Conservation (phyloP, 768 basidiomycete species). For the Mycena olivaceomarginata region DNA sequence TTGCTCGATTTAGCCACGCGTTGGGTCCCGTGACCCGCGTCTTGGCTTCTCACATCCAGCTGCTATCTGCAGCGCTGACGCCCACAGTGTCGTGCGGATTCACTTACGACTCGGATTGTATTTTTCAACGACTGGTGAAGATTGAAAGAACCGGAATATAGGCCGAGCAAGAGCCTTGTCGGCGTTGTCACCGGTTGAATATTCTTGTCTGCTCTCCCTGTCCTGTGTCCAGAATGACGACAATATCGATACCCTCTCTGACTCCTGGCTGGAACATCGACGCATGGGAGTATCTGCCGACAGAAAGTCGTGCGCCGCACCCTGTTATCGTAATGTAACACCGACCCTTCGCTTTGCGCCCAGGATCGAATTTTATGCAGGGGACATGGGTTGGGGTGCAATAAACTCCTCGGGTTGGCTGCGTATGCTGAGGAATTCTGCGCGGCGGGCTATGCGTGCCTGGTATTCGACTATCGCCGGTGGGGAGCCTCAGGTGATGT, state of each 20-base stretch:
- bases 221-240: background rate
- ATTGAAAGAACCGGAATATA: too few relatives aligned
- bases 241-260: constrained; percentile 50
- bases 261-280: constrained; percentile 55
- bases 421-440: constrained; percentile 53
- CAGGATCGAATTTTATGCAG: constrained; percentile 36
- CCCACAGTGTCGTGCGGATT: too few relatives aligned
- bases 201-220: background rate
- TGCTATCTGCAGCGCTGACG: too few relatives aligned
- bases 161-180: too few relatives aligned
- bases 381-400: constrained; percentile 53
- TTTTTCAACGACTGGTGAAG: too few relatives aligned
- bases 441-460: constrained; percentile 51
- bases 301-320: constrained; percentile 9
- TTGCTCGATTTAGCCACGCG: too few relatives aligned
- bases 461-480: constrained; percentile 59
- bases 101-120: too few relatives aligned
- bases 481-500: constrained; percentile 56
- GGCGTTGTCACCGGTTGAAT: too few relatives aligned
- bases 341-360: background rate
- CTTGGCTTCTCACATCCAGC: too few relatives aligned
- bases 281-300: constrained; percentile 55
- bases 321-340: constrained; percentile 47
- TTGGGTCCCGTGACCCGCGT: too few relatives aligned
- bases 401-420: constrained; percentile 51